Base-by-base conservation (phyloP, 768 basidiomycete species). In the Hygrocybe coccinea region DNA sequence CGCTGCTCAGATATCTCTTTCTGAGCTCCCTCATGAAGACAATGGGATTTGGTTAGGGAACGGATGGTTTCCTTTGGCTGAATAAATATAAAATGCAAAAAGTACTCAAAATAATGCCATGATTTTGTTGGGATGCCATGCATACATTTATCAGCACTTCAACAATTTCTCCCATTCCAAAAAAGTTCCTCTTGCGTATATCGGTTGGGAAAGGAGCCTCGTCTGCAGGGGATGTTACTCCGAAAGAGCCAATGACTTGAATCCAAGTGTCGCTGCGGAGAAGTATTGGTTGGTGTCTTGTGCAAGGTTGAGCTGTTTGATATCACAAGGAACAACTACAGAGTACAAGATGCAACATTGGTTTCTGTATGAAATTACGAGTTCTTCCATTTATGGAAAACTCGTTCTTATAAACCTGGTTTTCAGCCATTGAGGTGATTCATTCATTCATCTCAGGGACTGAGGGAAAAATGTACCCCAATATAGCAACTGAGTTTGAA, bases 41-140 rank as follows among this genome's bases (percentile, higher is more conserved):
- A 80, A 58, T 77, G 84, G 2, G 89, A 88, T 65, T 93, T 91
- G 1, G 86, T 84, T 37, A 93, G 78, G 7, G 86, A 89, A 24
- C 88, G 83, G 1, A 91, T 79, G 2, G 89, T 88, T 60, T 89
- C 84, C 57, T 83, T 83, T 2, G 90, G 90, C 89, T 91, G 43
- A 7, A 37, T 36, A 29, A 36, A 50, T 22, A 65, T 24, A 48
- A 58, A n/a, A 29, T 50, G 44, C 51, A 55, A 49, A 48, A 5
- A 29, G n/a, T 9, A 49, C 7, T 4, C 5, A 11, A 43, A 39
- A 49, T 41, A 33, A 36, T 47, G 43, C 39, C 50, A 49, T 50
- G 19, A 11, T 25, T 45, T 22, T 37, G 14, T 33, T 22, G n/a
- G n/a, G n/a, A n/a, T n/a, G n/a, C n/a, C n/a, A n/a, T n/a, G 70